These are phyloP conservation scores for Linnemannia exigua DNA, from an alignment of 192 early-diverging fungal genomes.

Conservation along the genomic window DNA sequence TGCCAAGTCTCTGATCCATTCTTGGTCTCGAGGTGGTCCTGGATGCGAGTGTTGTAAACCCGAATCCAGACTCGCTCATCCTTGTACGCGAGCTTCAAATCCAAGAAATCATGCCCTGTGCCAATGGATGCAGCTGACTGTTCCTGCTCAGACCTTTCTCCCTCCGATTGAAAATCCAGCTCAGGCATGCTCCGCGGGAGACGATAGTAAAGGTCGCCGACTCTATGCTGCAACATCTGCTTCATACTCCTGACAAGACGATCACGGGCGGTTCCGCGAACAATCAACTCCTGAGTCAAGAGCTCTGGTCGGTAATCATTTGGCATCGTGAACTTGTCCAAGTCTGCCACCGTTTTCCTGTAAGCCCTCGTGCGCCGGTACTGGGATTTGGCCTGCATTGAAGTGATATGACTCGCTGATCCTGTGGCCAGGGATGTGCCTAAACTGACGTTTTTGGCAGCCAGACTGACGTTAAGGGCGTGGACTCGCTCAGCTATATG, in stretches of 20 bases:
- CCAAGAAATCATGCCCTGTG: conserved; percentile 39
- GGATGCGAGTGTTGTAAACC: conserved; percentile 48
- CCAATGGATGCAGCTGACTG: neutral
- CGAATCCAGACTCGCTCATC: conserved; percentile 43
- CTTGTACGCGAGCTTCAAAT: conserved; percentile 36
- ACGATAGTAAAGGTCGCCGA: conserved; percentile 24
- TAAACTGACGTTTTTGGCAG: neutral
- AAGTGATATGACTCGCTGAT: neutral
- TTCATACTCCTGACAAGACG: conserved; percentile 27
- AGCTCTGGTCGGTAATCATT: conserved; percentile 33
- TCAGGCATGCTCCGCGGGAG: conserved; percentile 29
- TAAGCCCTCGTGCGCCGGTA: conserved; percentile 19
- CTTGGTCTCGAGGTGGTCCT: conserved; percentile 39
- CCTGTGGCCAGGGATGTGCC: neutral
- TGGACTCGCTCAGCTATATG: conserved; percentile 52
- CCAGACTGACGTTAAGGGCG: conserved; percentile 27
- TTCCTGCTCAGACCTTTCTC: neutral
- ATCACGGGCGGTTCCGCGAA: conserved; percentile 19
- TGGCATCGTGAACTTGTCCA: conserved; percentile 52
- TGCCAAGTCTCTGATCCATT: conserved; percentile 46
- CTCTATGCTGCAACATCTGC: conserved; percentile 19
- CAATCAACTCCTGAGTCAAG: conserved; percentile 23
- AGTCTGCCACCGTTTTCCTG: conserved; percentile 24
- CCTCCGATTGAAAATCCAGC: neutral
- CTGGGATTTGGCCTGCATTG: conserved; percentile 21